phyloP scores from a whole-genome alignment of 495 filamentous ascomycete genomes.

The Lepidopterella palustris region DNA sequence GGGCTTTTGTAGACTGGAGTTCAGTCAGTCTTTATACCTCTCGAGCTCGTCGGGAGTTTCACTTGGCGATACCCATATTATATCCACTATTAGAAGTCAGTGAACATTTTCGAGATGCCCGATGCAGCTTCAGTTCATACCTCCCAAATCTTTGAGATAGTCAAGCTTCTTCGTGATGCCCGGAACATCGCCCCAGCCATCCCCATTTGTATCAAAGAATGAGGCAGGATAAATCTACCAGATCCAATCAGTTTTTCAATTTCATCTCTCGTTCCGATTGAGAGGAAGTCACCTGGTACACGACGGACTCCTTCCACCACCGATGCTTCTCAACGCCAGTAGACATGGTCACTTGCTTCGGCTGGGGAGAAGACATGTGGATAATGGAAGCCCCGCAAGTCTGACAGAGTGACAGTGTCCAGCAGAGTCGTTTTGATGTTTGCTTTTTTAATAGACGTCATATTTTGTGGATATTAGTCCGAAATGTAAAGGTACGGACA shows the following conservation, averaged over 20 bases:
- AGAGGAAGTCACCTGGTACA: conserved; percentile 33
- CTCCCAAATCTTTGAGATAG: conserved; percentile 37
- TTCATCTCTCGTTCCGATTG: background rate
- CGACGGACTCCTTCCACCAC: conserved; percentile 41
- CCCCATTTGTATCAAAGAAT: conserved; percentile 34
- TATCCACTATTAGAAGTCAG: conserved; percentile 25
- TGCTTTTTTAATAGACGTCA: background rate
- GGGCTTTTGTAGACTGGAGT: conserved; percentile 36
- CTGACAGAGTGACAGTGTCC: background rate
- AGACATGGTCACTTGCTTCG: conserved; percentile 4
- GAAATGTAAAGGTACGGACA: background rate
- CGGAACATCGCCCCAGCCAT: conserved; percentile 38
- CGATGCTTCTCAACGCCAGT: conserved; percentile 22
- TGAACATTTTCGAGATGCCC: background rate
- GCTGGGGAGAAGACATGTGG: background rate
- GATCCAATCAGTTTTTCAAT: background rate
- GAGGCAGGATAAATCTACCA: conserved; percentile 37
- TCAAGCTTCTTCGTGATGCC: conserved; percentile 39
- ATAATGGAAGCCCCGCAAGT: background rate
- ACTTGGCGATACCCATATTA: conserved; percentile 39
- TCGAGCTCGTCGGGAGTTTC: background rate
- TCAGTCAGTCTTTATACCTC: background rate
- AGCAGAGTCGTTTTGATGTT: background rate
- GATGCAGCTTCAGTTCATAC: conserved; percentile 2
- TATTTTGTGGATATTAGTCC: background rate